These are phyloP conservation scores for Heterobasidion occidentale DNA, from an alignment of 1,284 basidiomycete genomes.

Conservation along the genomic window DNA sequence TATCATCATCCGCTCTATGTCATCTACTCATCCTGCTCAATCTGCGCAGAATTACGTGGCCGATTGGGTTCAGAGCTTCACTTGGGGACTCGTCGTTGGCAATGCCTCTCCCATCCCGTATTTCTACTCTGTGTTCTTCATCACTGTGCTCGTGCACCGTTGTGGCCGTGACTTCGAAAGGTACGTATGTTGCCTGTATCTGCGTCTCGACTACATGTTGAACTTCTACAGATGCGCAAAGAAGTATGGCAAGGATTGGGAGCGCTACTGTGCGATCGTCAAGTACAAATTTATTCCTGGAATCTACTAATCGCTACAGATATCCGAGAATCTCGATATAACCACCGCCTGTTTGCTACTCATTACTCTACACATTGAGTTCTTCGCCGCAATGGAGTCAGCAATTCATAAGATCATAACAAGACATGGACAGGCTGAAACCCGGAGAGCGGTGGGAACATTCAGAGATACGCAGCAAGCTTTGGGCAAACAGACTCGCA, in stretches of 20 bases:
- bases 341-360: no score
- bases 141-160: slow-evolving; percentile 82
- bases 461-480: no score
- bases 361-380: no score
- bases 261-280: slow-evolving; percentile 79
- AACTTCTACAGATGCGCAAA: slow-evolving; percentile 55
- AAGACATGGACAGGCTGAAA: no score
- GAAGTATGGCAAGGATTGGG: slow-evolving; percentile 98
- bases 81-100: slow-evolving; percentile 88
- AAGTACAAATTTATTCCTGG: slow-evolving; percentile 87
- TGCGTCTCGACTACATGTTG: not conserved
- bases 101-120: slow-evolving; percentile 84
- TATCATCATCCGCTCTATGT: not conserved
- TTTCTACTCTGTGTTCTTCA: slow-evolving; percentile 93
- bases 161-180: slow-evolving; percentile 89
- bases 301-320: slow-evolving; percentile 34
- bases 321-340: not conserved
- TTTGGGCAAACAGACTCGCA: no score
- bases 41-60: slow-evolving; percentile 68
- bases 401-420: no score
- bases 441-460: no score
- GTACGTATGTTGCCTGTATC: slow-evolving; percentile 25
- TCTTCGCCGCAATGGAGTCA: no score
- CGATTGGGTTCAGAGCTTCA: slow-evolving; percentile 84
- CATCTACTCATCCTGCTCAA: not conserved